phyloP scores from a whole-genome alignment of 495 filamentous ascomycete species.

The Chaetomium tenue region DNA sequence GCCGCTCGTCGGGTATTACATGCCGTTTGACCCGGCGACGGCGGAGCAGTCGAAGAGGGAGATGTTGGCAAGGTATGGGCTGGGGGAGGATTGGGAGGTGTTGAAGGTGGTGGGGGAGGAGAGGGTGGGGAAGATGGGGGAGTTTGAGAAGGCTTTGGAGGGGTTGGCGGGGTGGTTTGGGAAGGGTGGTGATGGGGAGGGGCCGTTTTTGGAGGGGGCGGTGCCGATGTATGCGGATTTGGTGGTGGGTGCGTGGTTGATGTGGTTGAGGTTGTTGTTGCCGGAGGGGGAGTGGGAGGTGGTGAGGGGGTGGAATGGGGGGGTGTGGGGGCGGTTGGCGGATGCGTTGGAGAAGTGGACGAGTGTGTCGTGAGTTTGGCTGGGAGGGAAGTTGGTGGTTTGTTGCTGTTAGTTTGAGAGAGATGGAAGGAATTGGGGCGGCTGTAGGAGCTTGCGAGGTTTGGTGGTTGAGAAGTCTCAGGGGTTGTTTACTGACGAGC shows the following conservation, averaged over 20 bases:
- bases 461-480: too few relatives aligned
- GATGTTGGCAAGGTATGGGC: constrained; percentile 47
- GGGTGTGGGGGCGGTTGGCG: constrained; percentile 47
- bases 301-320: constrained; percentile 52
- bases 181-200: constrained; percentile 30
- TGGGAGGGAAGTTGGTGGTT: too few relatives aligned
- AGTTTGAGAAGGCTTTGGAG: constrained; percentile 44
- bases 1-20: constrained; percentile 32
- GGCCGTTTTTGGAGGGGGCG: constrained; percentile 49
- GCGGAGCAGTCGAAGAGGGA: constrained; percentile 45
- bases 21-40: constrained; percentile 49
- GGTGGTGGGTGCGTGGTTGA: constrained; percentile 61
- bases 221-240: constrained; percentile 55
- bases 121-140: constrained; percentile 37
- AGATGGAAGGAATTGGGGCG: too few relatives aligned
- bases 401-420: too few relatives aligned
- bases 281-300: constrained; percentile 51
- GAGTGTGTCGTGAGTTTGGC: too few relatives aligned
- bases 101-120: constrained; percentile 44
- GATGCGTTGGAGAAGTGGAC: constrained; percentile 41
- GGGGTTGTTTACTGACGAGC: too few relatives aligned
- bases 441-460: too few relatives aligned
- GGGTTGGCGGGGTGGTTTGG: constrained; percentile 47
- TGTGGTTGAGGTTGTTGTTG: constrained; percentile 42
- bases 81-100: constrained; percentile 49